These are phyloP conservation scores for Elongisporangium undulatum DNA, from an alignment of 352 stramenopile genomes.

Conservation along the genomic window DNA sequence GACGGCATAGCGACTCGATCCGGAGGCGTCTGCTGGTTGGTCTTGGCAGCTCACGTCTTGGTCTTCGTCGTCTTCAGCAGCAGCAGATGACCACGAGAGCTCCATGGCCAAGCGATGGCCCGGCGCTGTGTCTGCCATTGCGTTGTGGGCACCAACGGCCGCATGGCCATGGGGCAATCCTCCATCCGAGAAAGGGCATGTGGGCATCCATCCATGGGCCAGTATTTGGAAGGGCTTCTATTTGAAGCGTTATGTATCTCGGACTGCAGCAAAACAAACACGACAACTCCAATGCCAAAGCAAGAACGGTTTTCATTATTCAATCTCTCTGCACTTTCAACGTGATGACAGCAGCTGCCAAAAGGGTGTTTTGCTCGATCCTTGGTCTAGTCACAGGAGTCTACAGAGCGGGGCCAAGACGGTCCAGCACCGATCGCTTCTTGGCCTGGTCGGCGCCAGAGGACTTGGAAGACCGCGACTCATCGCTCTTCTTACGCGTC, in stretches of 20 bases:
- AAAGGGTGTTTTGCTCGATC: not conserved
- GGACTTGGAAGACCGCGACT: constrained; percentile 27
- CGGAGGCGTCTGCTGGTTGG: not conserved
- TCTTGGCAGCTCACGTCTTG: not conserved
- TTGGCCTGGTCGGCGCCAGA: constrained; percentile 58
- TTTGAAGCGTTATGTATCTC: not conserved
- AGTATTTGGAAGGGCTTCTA: not conserved
- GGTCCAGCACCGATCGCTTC: constrained; percentile 81
- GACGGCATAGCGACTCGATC: constrained; percentile 17
- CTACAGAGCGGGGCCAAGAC: constrained; percentile 70
- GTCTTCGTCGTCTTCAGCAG: not conserved
- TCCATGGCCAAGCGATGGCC: not conserved
- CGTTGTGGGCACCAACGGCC: not conserved
- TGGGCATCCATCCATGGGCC: too few species aligned
- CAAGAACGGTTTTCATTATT: not conserved
- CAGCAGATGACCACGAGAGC: not conserved
- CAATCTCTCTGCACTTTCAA: not conserved
- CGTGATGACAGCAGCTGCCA: not conserved
- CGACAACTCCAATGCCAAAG: not conserved
- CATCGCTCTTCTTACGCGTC: constrained; percentile 37
- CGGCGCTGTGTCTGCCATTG: not conserved
- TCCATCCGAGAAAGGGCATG: not conserved
- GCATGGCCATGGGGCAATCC: not conserved
- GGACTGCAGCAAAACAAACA: too few species aligned
- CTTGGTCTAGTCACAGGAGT: not conserved